Percentiles rank a stretch among this genome's conserved stretches.
Conservation (phyloP, 768 basidiomycete genomes). For the Exidia glandulosa region DNA sequence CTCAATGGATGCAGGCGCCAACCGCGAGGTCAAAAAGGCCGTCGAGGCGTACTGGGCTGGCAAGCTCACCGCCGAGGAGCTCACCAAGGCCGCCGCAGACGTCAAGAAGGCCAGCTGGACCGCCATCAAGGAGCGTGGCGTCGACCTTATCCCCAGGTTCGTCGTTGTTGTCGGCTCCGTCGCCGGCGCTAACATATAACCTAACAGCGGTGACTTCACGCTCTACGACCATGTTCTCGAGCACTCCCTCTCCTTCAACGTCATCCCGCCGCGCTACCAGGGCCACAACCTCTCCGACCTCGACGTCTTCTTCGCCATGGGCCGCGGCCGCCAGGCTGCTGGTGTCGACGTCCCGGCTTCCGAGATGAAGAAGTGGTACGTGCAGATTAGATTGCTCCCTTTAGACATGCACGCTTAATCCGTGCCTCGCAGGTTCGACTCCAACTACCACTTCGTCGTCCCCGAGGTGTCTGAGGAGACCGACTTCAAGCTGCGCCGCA, state of each 20-base stretch:
- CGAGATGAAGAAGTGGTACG: constrained; percentile 99
- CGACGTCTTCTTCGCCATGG: constrained; percentile 98
- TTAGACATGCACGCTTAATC: background rate
- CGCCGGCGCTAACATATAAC: constrained; percentile 6
- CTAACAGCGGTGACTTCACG: constrained; percentile 86
- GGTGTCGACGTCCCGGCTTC: constrained; percentile 93
- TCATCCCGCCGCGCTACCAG: constrained; percentile 88
- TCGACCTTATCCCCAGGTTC: constrained; percentile 87
- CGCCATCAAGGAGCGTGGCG: constrained; percentile 70
- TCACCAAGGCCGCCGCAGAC: constrained; percentile 77
- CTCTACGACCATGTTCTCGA: constrained; percentile 98
- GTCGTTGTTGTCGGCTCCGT: constrained; percentile 17
- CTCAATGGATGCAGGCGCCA: constrained; percentile 46
- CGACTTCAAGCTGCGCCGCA: constrained; percentile 90
- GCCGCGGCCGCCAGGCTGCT: constrained; percentile 90
- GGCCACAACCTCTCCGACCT: constrained; percentile 77
- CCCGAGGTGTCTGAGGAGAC: constrained; percentile 86
- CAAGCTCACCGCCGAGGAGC: constrained; percentile 78
- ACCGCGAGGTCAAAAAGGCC: constrained; percentile 95
- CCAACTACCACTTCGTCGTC: constrained; percentile 98
- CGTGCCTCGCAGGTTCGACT: constrained; percentile 68
- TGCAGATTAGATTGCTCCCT: constrained; percentile 19
- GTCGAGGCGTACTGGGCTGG: constrained; percentile 98
- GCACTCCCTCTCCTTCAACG: constrained; percentile 92
- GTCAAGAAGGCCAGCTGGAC: constrained; percentile 86